phyloP scores from a whole-genome alignment of 257 asterid genomes.

The Solanum tacnaense region DNA sequence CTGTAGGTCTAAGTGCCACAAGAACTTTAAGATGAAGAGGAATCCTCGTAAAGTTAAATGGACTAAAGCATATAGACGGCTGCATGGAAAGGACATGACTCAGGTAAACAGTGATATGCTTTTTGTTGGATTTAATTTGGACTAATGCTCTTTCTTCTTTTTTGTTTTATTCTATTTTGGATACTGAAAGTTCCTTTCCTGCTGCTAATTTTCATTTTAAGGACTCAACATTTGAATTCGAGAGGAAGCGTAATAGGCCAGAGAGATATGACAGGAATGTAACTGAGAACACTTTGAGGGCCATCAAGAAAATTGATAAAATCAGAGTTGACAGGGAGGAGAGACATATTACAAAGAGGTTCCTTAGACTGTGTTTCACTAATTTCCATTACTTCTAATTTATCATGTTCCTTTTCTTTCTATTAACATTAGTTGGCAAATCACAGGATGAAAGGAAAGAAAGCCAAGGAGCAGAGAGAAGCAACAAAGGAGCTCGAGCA shows the following conservation, averaged over 20 bases:
- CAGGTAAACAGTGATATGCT: constrained; percentile 31
- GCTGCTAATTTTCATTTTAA: constrained; percentile 7
- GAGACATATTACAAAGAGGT: too few relatives aligned
- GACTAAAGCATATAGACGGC: constrained; percentile 84
- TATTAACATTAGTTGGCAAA: neutral
- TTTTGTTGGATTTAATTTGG: neutral
- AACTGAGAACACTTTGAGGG: constrained; percentile 56
- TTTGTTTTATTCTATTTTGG: neutral
- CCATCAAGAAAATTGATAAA: constrained; percentile 25
- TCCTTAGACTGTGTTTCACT: too few relatives aligned
- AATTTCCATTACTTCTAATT: neutral
- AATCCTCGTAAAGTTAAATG: constrained; percentile 88
- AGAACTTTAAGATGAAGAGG: constrained; percentile 95
- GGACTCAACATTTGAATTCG: constrained; percentile 95
- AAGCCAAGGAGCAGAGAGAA: constrained; percentile 26
- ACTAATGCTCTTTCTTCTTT: neutral
- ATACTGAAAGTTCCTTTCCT: neutral
- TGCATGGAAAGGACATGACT: constrained; percentile 92
- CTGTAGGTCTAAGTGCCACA: constrained; percentile 86
- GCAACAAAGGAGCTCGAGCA: constrained; percentile 37
- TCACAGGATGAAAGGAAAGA: constrained; percentile 68
- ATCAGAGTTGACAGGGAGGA: too few relatives aligned
- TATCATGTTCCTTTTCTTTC: neutral
- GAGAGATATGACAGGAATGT: constrained; percentile 78
- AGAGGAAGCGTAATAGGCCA: constrained; percentile 83